A percentile compares a stretch with the other conserved stretches of the same genome.
phyloP scores from a whole-genome alignment of 768 basidiomycete species.

The Serendipita sp. region DNA sequence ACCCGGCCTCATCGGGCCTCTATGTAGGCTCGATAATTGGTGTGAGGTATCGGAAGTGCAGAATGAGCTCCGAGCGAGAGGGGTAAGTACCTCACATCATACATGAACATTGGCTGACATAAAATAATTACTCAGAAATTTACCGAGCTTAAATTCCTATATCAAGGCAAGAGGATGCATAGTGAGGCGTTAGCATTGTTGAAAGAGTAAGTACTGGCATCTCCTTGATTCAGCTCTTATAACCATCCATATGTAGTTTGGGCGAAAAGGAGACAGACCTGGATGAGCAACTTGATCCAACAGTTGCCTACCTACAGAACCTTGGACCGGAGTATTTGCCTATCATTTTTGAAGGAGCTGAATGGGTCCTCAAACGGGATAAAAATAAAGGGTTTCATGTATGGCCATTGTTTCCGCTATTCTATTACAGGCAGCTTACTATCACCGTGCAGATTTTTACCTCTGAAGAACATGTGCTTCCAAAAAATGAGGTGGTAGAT shows the following conservation, averaged over 20 bases:
- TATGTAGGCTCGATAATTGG: constrained; percentile 90
- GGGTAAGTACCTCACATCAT: constrained; percentile 32
- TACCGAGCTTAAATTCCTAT: constrained; percentile 76
- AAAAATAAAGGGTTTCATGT: constrained; percentile 64
- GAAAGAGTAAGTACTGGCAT: constrained; percentile 43
- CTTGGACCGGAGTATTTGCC: constrained; percentile 67
- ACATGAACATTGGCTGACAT: background rate
- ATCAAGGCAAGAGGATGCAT: constrained; percentile 93
- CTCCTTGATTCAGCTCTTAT: background rate
- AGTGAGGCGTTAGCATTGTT: constrained; percentile 67
- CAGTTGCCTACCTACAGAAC: constrained; percentile 80
- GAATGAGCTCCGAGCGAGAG: constrained; percentile 59
- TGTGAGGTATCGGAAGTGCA: constrained; percentile 93
- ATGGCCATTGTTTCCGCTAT: constrained; percentile 2
- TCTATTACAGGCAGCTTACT: background rate
- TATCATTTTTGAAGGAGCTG: constrained; percentile 64
- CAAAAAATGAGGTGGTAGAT: constrained; percentile 53
- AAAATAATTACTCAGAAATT: constrained; percentile 46
- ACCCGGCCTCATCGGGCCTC: constrained; percentile 62
- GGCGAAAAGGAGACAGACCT: constrained; percentile 61
- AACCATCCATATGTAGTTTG: constrained; percentile 31
- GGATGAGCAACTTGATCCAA: constrained; percentile 65
- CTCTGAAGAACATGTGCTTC: constrained; percentile 86
- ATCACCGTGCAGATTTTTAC: constrained; percentile 59
- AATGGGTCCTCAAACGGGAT: constrained; percentile 73